Evolutionary conservation across 345 rosid species (phyloP).

Genomic region (Clarkia xantiana): DNA sequence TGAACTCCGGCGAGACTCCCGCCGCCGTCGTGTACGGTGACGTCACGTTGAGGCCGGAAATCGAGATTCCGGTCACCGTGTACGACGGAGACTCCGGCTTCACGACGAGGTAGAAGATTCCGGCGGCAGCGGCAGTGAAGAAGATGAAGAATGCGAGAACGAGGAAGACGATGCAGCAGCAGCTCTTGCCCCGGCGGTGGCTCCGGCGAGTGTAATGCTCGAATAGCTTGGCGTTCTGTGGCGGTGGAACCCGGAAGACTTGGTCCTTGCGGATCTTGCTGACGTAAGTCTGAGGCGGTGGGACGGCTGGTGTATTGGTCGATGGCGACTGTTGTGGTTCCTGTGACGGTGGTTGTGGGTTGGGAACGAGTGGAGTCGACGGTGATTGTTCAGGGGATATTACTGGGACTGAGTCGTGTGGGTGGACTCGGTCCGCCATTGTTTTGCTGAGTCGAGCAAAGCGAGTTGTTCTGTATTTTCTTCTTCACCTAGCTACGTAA

Average conservation of each 20-base stretch:
- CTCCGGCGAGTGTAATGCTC: constrained; percentile 38
- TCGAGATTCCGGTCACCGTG: constrained; percentile 31
- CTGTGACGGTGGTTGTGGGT: background rate
- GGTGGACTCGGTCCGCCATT: constrained; percentile 27
- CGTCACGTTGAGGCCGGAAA: constrained; percentile 44
- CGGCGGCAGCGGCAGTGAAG: constrained; percentile 35
- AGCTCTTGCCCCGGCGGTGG: constrained; percentile 16
- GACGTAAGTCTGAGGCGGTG: constrained; percentile 60
- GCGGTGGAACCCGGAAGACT: constrained; percentile 81
- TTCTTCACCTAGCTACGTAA: background rate
- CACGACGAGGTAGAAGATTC: constrained; percentile 43
- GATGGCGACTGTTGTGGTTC: background rate
- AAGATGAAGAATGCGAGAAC: constrained; percentile 18
- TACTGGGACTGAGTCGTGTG: constrained; percentile 9
- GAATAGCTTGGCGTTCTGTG: constrained; percentile 50
- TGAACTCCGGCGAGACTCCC: constrained; percentile 31
- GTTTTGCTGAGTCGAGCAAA: background rate
- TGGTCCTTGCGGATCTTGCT: constrained; percentile 78
- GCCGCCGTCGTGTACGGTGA: constrained; percentile 22
- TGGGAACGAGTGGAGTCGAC: background rate
- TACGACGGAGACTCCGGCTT: constrained; percentile 53
- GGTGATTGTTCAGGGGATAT: constrained; percentile 1
- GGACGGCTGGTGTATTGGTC: constrained; percentile 24
- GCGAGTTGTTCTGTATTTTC: background rate
- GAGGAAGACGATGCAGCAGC: constrained; percentile 36